Conservation (phyloP, 768 basidiomycete genomes). For the Tephrocybe sp. region DNA sequence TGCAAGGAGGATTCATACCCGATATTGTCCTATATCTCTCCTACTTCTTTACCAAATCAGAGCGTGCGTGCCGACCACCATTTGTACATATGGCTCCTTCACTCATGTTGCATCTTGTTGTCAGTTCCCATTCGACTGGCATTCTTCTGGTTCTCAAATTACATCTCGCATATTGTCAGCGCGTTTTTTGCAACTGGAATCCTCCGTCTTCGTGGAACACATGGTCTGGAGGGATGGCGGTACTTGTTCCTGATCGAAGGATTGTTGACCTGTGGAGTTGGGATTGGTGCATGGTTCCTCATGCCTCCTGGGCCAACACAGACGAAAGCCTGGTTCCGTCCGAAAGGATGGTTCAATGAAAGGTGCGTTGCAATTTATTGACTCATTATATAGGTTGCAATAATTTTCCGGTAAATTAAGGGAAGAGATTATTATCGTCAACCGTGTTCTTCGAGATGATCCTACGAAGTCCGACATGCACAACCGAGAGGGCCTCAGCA, state of each 20-base stretch:
- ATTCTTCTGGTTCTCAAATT: conserved; percentile 67
- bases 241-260: conserved; percentile 62
- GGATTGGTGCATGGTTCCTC: conserved; percentile 51
- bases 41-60: conserved; percentile 61
- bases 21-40: conserved; percentile 66
- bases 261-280: conserved; percentile 47
- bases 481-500: conserved; percentile 62
- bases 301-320: conserved; percentile 67
- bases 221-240: conserved; percentile 56
- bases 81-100: neutral
- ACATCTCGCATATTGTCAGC: conserved; percentile 51
- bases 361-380: conserved; percentile 31
- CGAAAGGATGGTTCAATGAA: conserved; percentile 67
- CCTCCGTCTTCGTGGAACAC: conserved; percentile 49
- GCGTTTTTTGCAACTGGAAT: conserved; percentile 70
- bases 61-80: conserved; percentile 36
- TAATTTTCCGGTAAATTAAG: conserved; percentile 22
- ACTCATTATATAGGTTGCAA: neutral
- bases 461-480: conserved; percentile 70
- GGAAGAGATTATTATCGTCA: conserved; percentile 66
- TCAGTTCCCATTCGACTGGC: conserved; percentile 66
- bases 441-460: conserved; percentile 63
- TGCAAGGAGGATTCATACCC: conserved; percentile 67
- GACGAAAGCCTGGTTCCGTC: conserved; percentile 58
- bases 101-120: neutral